Evolutionary conservation across 2,329 filamentous ascomycete genomes (phyloP).

Genomic region (Eurotiales sp.): DNA sequence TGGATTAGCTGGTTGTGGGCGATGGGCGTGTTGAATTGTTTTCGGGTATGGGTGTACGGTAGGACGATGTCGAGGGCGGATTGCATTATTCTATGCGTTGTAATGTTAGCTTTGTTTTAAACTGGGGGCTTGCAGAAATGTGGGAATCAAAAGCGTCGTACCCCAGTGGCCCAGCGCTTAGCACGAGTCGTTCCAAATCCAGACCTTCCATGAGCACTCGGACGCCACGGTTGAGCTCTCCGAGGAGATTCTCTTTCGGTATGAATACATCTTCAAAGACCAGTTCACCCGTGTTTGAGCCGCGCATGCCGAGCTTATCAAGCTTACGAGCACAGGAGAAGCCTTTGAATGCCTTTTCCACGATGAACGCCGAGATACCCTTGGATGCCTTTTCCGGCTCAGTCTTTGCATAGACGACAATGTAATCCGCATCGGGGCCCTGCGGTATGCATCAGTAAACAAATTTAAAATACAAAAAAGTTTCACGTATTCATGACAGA

Average conservation of each 20-base stretch:
- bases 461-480: no score
- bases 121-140: no score
- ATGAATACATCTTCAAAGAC: slow-evolving; percentile 90
- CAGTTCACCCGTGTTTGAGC: slow-evolving; percentile 92
- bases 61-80: slow-evolving; percentile 78
- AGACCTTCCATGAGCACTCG: slow-evolving; percentile 93
- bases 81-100: slow-evolving; percentile 72
- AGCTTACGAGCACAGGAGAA: slow-evolving; percentile 88
- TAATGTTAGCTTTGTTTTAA: neutral
- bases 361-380: slow-evolving; percentile 92
- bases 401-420: slow-evolving; percentile 97
- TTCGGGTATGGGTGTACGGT: slow-evolving; percentile 83
- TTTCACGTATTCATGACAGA: no score
- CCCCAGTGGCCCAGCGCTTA: slow-evolving; percentile 85
- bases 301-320: slow-evolving; percentile 97
- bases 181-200: slow-evolving; percentile 86
- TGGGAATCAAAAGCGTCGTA: no score
- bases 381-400: slow-evolving; percentile 73
- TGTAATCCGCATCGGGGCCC: slow-evolving; percentile 83
- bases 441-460: no score
- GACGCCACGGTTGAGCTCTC: slow-evolving; percentile 75
- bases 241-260: slow-evolving; percentile 75
- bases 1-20: slow-evolving; percentile 92
- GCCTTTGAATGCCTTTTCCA: slow-evolving; percentile 65
- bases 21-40: slow-evolving; percentile 83